A percentile compares a stretch with the other conserved stretches of the same genome.
phyloP scores from a whole-genome alignment of 129 eudicot species.

The Arctium lappa region DNA sequence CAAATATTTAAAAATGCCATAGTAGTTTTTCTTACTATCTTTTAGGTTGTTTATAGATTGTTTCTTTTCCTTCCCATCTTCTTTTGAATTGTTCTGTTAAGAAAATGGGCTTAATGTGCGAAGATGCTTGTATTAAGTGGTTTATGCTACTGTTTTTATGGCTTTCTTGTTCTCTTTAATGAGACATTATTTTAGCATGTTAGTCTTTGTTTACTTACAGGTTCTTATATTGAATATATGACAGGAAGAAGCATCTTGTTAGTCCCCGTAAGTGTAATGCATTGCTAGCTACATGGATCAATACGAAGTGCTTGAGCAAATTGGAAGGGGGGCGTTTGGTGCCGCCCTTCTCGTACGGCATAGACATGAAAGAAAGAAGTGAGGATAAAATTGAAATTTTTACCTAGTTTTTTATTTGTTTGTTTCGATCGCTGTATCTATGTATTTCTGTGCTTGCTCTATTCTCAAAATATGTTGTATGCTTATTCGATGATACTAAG shows the following conservation, averaged over 20 bases:
- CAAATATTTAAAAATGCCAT: not conserved
- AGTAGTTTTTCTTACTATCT: not conserved
- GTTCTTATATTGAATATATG: slow-evolving; percentile 7
- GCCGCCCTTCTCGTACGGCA: slow-evolving; percentile 95
- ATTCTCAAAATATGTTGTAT: slow-evolving; percentile 11
- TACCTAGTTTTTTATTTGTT: not conserved
- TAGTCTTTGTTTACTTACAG: slow-evolving; percentile 7
- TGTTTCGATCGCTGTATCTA: not conserved
- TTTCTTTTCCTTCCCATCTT: slow-evolving; percentile 9
- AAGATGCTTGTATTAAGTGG: slow-evolving; percentile 12
- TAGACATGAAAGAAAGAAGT: slow-evolving; percentile 93
- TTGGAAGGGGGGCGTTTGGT: slow-evolving; percentile 95
- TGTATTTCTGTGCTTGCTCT: slow-evolving; percentile 4
- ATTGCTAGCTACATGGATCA: slow-evolving; percentile 62
- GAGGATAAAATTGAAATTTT: slow-evolving; percentile 28
- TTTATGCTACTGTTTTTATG: slow-evolving; percentile 1
- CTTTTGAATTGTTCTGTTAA: not conserved
- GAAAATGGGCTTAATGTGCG: not conserved
- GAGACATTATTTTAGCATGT: not conserved
- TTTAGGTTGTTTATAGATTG: not conserved
- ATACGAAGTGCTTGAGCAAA: slow-evolving; percentile 92
- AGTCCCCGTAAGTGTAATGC: slow-evolving; percentile 19
- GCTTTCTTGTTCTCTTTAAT: slow-evolving; percentile 6
- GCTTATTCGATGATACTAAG: slow-evolving; percentile 11
- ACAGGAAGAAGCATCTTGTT: slow-evolving; percentile 20